These are phyloP conservation scores for Sordariomycetes sp. DNA, from an alignment of 2,329 filamentous ascomycete species.

Conservation along the genomic window DNA sequence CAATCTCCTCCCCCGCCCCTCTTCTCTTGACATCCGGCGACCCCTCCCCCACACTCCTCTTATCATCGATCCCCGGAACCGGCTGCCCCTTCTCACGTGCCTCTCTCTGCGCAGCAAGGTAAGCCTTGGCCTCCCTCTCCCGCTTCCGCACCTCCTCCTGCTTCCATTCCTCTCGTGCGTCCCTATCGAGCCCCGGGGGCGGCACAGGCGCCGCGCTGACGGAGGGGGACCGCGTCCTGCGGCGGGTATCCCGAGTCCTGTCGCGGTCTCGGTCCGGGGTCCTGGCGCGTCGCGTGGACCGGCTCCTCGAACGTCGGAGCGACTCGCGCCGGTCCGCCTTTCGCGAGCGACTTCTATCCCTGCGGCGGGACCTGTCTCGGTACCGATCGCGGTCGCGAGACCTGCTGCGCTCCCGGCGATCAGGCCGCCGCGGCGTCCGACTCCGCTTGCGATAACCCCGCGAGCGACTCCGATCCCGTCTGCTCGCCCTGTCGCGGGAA, in stretches of 20 bases:
- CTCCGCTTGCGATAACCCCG: conserved; percentile 15
- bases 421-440: conserved; percentile 13
- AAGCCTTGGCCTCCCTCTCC: conserved; percentile 51
- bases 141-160: conserved; percentile 47
- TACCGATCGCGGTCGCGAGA: conserved; percentile 17
- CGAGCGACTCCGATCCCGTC: conserved; percentile 7
- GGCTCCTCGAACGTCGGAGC: conserved; percentile 5
- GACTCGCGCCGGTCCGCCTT: conserved; percentile 8
- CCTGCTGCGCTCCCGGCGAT: conserved; percentile 21
- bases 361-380: conserved; percentile 10
- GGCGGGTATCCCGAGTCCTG: conserved; percentile 24
- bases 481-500: conserved; percentile 20
- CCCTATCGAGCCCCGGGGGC: conserved; percentile 26
- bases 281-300: conserved; percentile 9
- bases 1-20: conserved; percentile 16
- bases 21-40: conserved; percentile 22
- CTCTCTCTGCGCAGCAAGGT: conserved; percentile 47
- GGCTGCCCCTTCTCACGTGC: conserved; percentile 45
- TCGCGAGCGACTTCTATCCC: conserved; percentile 18
- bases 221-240: conserved; percentile 28
- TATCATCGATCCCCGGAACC: conserved; percentile 43
- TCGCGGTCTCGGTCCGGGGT: conserved; percentile 13
- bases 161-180: conserved; percentile 43
- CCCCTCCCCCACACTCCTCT: conserved; percentile 29
- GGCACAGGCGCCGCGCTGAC: conserved; percentile 21